A percentile compares a stretch with the other conserved stretches of the same genome.
Evolutionary conservation across 1,284 basidiomycete species (phyloP).

Genomic region (Psilocybe mexicana): DNA sequence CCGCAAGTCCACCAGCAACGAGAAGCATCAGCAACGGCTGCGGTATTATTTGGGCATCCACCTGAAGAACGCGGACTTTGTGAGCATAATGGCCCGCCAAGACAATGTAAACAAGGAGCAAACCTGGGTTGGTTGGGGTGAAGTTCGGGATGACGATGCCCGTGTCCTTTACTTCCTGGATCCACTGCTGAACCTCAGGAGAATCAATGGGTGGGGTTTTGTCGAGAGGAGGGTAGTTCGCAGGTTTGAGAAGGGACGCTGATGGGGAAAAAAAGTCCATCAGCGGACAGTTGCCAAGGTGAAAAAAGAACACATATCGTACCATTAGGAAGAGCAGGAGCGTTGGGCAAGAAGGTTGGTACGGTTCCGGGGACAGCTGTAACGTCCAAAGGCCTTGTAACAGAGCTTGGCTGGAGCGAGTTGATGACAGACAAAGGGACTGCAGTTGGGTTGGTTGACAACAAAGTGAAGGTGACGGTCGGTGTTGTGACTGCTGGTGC

Average conservation of each 20-base stretch:
- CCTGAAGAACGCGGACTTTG: conserved; percentile 27
- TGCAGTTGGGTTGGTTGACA: conserved; percentile 61
- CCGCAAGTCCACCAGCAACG: conserved; percentile 90
- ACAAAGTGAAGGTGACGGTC: conserved; percentile 31
- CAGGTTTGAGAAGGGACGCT: conserved; percentile 43
- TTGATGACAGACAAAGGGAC: conserved; percentile 51
- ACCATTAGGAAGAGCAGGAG: conserved; percentile 55
- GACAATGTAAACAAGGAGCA: conserved; percentile 9
- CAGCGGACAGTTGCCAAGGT: not conserved
- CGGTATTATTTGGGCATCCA: conserved; percentile 65
- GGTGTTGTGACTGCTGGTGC: not conserved
- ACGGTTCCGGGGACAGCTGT: conserved; percentile 43
- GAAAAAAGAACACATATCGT: conserved; percentile 16
- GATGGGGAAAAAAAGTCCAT: not conserved
- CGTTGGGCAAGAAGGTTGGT: conserved; percentile 46
- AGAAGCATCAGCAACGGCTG: conserved; percentile 51
- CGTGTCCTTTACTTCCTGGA: conserved; percentile 55
- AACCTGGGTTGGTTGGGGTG: conserved; percentile 48
- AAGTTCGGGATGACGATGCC: conserved; percentile 62
- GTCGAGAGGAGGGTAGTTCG: conserved; percentile 76
- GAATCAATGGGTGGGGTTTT: conserved; percentile 66
- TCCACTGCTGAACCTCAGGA: conserved; percentile 72
- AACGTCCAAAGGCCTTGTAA: conserved; percentile 39
- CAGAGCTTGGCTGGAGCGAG: conserved; percentile 37
- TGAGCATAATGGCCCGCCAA: not conserved